These are phyloP conservation scores for Multifurca ochricompacta DNA, from an alignment of 768 basidiomycete species.

Conservation along the genomic window DNA sequence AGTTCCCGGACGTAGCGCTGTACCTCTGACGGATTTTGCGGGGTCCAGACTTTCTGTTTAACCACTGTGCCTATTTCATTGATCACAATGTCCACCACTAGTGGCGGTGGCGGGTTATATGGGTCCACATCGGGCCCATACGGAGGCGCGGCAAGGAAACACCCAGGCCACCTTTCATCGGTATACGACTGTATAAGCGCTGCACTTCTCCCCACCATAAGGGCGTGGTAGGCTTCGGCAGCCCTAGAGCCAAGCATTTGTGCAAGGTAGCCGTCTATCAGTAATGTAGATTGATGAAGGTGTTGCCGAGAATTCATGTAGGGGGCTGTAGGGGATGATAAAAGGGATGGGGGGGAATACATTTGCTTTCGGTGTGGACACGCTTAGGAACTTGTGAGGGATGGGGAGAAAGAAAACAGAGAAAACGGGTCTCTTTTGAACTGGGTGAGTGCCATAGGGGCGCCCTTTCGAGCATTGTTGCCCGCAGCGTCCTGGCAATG, in stretches of 20 bases:
- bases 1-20: background rate
- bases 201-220: background rate
- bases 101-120: background rate
- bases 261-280: constrained; percentile 9
- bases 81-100: background rate
- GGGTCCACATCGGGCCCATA: background rate
- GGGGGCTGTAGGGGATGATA: background rate
- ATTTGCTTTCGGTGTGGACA: background rate
- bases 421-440: background rate
- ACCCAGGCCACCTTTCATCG: too few relatives aligned
- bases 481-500: background rate
- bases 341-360: background rate
- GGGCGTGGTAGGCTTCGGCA: background rate
- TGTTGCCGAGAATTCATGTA: background rate
- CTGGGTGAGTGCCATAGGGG: background rate
- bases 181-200: background rate
- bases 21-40: background rate
- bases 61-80: background rate
- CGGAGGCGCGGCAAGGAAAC: background rate
- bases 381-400: background rate
- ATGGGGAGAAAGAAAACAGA: background rate
- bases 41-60: background rate
- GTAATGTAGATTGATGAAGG: background rate
- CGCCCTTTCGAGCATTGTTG: background rate
- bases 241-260: background rate